Base-by-base conservation (phyloP, 2,329 filamentous ascomycete species). In the Aspergillus piperis region DNA sequence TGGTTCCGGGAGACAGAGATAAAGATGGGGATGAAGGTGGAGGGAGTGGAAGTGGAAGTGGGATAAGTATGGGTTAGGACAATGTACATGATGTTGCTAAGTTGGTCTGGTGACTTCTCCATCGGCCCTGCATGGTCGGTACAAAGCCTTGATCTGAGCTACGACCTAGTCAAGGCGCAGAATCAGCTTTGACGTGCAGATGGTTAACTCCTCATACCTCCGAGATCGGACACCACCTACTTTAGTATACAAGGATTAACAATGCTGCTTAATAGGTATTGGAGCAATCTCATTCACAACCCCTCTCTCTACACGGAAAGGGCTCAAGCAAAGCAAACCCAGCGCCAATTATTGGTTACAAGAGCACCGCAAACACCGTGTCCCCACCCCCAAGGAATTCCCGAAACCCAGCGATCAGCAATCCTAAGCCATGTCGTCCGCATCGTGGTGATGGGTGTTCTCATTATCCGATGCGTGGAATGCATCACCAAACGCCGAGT, bases 401-500 rank as follows among this genome's bases (percentile, higher is more conserved):
- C 56, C 56, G 49, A 59, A 58, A 59, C 58, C 57, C 50, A 50
- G 17, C 25, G 17, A 44, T 38, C 36, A 54, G 48, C 36, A 44
- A 36, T 39, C 39, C 61, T 58, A 78, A 30, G 75, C 70, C 66
- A 79, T 77, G 19, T 78, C 76, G 52, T 78, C 76, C 4, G 71
- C 70, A 49, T 79, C 75, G 42, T 71, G 75, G 59, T 76, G 70
- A 61, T 78, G 73, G n/a, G 68, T 73, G 62, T 75, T 70, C 58
- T 80, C 76, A 60, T 78, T 77, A 62, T 83, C 81, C 50, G 82
- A 81, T 15, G 80, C 81, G 64, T 92, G 90, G 76, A 94, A 91
- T 0, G 91, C 91, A 68, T 95, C 90, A 2, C 90, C 91, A 78
- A 95, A 95, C 1, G 90, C 91, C 38, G 88, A 91, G 70, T 92